Base-by-base conservation (phyloP, 1,284 basidiomycete genomes). In the Cystobasidium slooffiae region DNA sequence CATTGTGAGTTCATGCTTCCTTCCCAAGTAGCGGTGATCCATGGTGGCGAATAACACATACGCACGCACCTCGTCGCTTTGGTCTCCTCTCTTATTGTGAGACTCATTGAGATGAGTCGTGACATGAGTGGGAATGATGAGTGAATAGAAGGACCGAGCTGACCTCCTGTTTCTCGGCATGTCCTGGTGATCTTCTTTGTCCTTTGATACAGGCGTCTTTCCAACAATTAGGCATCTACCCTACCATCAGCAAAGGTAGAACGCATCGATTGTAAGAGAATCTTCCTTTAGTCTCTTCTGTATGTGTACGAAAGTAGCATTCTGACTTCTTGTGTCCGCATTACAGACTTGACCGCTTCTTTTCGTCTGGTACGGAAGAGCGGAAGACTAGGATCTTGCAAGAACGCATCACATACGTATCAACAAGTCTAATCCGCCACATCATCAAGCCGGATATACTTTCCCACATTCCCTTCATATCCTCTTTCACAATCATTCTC, bases 381-480 rank as follows among this genome's bases (percentile, higher is more conserved):
- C 31, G 31, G 31, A 31, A 31, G 31, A 5, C 31, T 31, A 31
- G 31, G 5, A 31, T 31, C 31, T 31, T 31, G 31, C 31, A 31
- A 31, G 31, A n/a, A n/a, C 31, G 5, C 31, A 31, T 31, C 31
- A 31, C 31, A 31, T 31, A 31, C 31, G 5, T 31, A 31, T 31
- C 31, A 31, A 31, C 31, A 31, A 31, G 31, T 31, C 31, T 31
- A 31, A 31, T 31, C 31, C 56, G 39, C 39, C 31, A 59, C 37
- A 41, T n/a, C 7, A 6, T 31, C 39, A 59, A 6, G 39, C 24
- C 31, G 31, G 31, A 31, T 31, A 31, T 31, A 31, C 2, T 31
- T 5, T 31, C 31, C 55, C 55, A 58, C 55, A 58, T 22, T 58
- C 55, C 10, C 55, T 58, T 24, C 55, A 58, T 22, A 18, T 22